These are phyloP conservation scores for Umbellularia californica DNA, from an alignment of 164 flowering plant genomes.

Conservation along the genomic window DNA sequence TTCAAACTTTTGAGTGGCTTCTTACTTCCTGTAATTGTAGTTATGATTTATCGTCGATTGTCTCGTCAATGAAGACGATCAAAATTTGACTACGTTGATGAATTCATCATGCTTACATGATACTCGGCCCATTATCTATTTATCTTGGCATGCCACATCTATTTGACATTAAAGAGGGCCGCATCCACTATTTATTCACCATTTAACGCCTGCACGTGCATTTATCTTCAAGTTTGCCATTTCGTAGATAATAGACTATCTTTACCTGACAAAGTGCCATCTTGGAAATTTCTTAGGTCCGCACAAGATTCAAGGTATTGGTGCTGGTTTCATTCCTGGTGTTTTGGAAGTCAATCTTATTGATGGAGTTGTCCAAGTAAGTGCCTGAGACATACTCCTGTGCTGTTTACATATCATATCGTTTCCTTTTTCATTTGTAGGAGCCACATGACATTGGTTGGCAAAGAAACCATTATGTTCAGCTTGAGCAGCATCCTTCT, in stretches of 20 bases:
- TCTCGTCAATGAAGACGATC: no score
- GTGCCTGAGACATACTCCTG: not conserved
- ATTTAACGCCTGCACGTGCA: not conserved
- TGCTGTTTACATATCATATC: not conserved
- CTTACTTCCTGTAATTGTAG: no score
- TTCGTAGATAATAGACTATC: no score
- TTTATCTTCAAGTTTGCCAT: not conserved
- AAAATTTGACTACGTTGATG: no score
- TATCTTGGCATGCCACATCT: not conserved
- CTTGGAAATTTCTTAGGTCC: conserved; percentile 35
- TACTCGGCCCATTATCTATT: no score
- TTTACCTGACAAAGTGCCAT: not conserved
- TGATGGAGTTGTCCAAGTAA: conserved; percentile 40
- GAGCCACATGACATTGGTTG: not conserved
- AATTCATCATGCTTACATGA: no score
- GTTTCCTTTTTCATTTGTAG: not conserved
- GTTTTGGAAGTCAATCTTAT: conserved; percentile 39
- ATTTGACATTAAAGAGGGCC: not conserved
- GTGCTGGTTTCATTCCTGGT: conserved; percentile 68
- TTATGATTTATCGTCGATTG: no score
- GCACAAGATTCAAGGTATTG: conserved; percentile 72
- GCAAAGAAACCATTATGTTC: not conserved
- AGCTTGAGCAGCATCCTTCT: not conserved
- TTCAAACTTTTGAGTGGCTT: no score
- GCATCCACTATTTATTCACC: not conserved